Conservation (phyloP, 2,329 filamentous ascomycete genomes). For the Ascochyta clinopodiicola region DNA sequence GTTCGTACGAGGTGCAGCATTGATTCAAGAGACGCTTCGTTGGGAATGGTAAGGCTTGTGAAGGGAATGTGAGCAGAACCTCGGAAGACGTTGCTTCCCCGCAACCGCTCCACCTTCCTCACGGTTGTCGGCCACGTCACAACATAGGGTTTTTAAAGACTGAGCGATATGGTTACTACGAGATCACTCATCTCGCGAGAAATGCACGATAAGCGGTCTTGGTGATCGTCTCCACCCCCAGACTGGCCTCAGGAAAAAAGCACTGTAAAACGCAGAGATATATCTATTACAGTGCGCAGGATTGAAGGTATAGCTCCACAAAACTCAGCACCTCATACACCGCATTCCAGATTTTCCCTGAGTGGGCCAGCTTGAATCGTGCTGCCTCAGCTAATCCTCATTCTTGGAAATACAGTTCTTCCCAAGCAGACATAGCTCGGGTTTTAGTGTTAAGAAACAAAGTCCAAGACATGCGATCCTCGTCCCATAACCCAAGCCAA, state of each 20-base stretch:
- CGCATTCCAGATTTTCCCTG: too few relatives aligned
- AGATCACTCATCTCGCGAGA: neutral
- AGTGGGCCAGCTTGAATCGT: too few relatives aligned
- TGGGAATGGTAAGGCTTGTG: conserved; percentile 3
- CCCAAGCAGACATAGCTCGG: too few relatives aligned
- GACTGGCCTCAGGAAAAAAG: neutral
- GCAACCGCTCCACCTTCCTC: neutral
- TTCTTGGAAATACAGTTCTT: too few relatives aligned
- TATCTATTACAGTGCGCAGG: too few relatives aligned
- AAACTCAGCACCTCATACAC: too few relatives aligned
- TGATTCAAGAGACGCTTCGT: neutral
- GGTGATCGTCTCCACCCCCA: neutral
- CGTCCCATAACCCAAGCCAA: neutral
- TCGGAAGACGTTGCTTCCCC: conserved; percentile 6
- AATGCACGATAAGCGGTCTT: neutral
- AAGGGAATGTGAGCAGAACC: conserved; percentile 9
- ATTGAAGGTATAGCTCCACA: too few relatives aligned
- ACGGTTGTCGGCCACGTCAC: neutral
- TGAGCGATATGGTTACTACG: neutral
- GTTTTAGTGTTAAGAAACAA: too few relatives aligned
- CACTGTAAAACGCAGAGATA: too few relatives aligned
- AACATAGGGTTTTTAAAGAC: neutral
- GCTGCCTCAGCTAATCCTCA: too few relatives aligned
- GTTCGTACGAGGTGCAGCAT: conserved; percentile 14
- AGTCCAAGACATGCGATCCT: neutral